Conservation (phyloP, 2,329 filamentous ascomycete species). For the Cercospora berteroae region DNA sequence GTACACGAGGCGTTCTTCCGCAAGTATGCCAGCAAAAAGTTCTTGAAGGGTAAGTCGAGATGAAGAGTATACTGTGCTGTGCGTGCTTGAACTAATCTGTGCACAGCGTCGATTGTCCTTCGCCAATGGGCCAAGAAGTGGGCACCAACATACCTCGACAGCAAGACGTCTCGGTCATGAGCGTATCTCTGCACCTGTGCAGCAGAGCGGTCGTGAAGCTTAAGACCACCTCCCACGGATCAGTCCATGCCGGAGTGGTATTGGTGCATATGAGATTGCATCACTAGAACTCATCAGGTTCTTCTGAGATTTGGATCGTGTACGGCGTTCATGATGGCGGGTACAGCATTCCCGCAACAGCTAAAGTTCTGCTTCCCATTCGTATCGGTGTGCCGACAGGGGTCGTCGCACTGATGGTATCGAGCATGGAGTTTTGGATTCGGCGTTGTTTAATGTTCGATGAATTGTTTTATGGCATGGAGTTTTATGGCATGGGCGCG, state of each 20-base stretch:
- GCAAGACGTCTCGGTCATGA: constrained; percentile 36
- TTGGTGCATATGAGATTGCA: constrained; percentile 15
- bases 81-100: constrained; percentile 30
- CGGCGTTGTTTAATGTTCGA: constrained; percentile 14
- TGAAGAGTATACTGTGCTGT: neutral
- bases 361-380: constrained; percentile 12
- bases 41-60: constrained; percentile 77
- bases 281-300: constrained; percentile 20
- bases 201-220: constrained; percentile 7
- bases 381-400: constrained; percentile 15
- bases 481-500: constrained; percentile 9
- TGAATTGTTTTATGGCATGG: constrained; percentile 13
- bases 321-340: constrained; percentile 23
- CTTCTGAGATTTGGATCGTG: constrained; percentile 15
- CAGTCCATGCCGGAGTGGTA: constrained; percentile 8
- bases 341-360: constrained; percentile 12
- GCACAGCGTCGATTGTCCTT: constrained; percentile 79
- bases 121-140: constrained; percentile 81
- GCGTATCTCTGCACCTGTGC: constrained; percentile 5
- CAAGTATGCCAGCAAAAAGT: constrained; percentile 99
- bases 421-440: constrained; percentile 14
- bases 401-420: constrained; percentile 11
- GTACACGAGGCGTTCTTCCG: constrained; percentile 98
- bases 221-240: constrained; percentile 11
- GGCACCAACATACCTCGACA: constrained; percentile 38